These are phyloP conservation scores for Durotheca rogersii DNA, from an alignment of 495 filamentous ascomycete genomes.

Conservation along the genomic window DNA sequence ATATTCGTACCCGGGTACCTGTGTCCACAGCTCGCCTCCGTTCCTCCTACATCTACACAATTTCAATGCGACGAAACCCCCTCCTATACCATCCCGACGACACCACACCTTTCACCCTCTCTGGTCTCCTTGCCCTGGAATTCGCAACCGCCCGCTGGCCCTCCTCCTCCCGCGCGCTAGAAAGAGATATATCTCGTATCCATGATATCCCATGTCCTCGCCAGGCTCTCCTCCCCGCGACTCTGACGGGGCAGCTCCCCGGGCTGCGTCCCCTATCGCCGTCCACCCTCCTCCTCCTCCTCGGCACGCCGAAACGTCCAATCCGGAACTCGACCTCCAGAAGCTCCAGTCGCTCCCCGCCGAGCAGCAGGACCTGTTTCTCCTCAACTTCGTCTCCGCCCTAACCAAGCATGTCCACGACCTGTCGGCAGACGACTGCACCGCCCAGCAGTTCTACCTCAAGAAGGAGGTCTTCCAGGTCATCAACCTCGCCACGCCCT, in stretches of 20 bases:
- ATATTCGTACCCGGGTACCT: background rate
- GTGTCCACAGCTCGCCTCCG: background rate
- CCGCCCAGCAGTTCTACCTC: conserved; percentile 81
- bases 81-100: background rate
- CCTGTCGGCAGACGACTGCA: conserved; percentile 74
- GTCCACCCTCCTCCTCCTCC: conserved; percentile 29
- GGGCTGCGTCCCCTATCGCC: conserved; percentile 29
- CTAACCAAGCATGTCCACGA: conserved; percentile 76
- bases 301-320: conserved; percentile 34
- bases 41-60: background rate
- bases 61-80: background rate
- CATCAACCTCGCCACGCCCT: conserved; percentile 78
- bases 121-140: background rate
- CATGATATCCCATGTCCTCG: conserved; percentile 31
- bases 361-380: conserved; percentile 93
- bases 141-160: no score
- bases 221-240: conserved; percentile 27
- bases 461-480: conserved; percentile 91
- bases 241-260: conserved; percentile 31
- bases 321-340: conserved; percentile 74
- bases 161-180: background rate
- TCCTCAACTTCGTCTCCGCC: conserved; percentile 84
- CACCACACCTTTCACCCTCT: background rate
- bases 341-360: conserved; percentile 88
- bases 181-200: background rate